Percentiles rank a stretch among this genome's conserved stretches.
phyloP scores from a whole-genome alignment of 768 basidiomycete genomes.

The Rhizopogon rudus region DNA sequence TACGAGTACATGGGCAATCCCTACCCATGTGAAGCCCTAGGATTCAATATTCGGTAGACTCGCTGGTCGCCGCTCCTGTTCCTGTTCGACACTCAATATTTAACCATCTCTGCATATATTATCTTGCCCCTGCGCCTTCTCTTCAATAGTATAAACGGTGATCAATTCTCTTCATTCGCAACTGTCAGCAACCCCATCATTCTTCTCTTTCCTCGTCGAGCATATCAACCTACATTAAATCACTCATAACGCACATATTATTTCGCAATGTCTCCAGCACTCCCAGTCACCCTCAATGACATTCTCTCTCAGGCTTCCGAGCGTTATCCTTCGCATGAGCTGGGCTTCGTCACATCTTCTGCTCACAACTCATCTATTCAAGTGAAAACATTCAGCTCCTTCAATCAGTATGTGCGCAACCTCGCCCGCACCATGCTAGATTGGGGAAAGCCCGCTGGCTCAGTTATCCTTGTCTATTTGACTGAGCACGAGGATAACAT shows the following conservation, averaged over 20 bases:
- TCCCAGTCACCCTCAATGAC: constrained; percentile 4
- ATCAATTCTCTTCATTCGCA: too few relatives aligned
- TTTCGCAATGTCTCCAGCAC: background rate
- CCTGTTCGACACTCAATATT: too few relatives aligned
- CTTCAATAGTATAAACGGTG: too few relatives aligned
- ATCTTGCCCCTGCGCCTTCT: too few relatives aligned
- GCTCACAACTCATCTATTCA: constrained; percentile 5
- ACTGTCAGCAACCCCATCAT: too few relatives aligned
- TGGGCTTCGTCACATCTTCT: constrained; percentile 4
- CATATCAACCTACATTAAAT: background rate
- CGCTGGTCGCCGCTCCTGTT: too few relatives aligned
- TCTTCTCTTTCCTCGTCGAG: background rate
- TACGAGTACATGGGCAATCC: too few relatives aligned
- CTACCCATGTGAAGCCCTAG: too few relatives aligned
- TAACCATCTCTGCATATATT: too few relatives aligned
- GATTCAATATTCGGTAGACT: too few relatives aligned
- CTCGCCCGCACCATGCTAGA: constrained; percentile 4
- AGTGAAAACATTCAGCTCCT: constrained; percentile 1
- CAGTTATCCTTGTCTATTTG: constrained; percentile 3
- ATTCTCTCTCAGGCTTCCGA: constrained; percentile 2
- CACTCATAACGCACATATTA: background rate
- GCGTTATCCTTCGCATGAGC: constrained; percentile 2
- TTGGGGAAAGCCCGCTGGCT: constrained; percentile 2
- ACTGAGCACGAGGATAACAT: constrained; percentile 8
- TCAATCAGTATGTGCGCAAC: constrained; percentile 6